These are phyloP conservation scores for Diutina siamensis DNA, from an alignment of 1,139 yeast genomes.

Conservation along the genomic window DNA sequence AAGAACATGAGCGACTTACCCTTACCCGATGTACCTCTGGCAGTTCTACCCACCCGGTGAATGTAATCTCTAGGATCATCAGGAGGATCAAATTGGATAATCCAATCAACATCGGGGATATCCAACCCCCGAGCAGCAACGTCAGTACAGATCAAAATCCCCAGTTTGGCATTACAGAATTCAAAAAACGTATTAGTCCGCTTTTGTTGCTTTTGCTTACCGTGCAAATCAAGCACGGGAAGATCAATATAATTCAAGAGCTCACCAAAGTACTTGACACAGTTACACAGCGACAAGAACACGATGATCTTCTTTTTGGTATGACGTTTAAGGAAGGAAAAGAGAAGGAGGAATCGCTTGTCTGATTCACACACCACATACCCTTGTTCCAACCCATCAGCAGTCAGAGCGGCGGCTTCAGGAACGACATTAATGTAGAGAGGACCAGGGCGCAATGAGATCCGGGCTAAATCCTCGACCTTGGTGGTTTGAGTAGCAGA, in stretches of 20 bases:
- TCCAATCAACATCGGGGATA: slow-evolving; percentile 97
- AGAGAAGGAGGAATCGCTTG: slow-evolving; percentile 77
- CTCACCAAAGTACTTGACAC: slow-evolving; percentile 94
- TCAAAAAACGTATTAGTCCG: slow-evolving; percentile 96
- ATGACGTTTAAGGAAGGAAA: slow-evolving; percentile 88
- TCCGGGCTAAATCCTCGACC: slow-evolving; percentile 95
- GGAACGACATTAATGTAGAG: slow-evolving; percentile 90
- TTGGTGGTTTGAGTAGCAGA: slow-evolving; percentile 98
- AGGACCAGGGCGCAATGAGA: slow-evolving; percentile 91
- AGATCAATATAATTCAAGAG: slow-evolving; percentile 87
- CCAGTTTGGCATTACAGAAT: slow-evolving; percentile 93
- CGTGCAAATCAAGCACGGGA: slow-evolving; percentile 93
- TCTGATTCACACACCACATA: slow-evolving; percentile 96
- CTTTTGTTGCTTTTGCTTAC: slow-evolving; percentile 96
- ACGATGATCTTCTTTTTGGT: slow-evolving; percentile 86
- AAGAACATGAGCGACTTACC: slow-evolving; percentile 94
- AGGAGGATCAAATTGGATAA: slow-evolving; percentile 94
- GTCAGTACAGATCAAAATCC: slow-evolving; percentile 87
- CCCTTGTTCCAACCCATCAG: slow-evolving; percentile 95
- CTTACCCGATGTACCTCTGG: slow-evolving; percentile 84
- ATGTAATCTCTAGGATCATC: slow-evolving; percentile 98
- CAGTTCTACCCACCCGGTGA: slow-evolving; percentile 97
- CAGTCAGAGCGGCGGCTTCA: slow-evolving; percentile 76
- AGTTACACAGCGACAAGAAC: slow-evolving; percentile 89
- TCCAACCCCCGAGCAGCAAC: slow-evolving; percentile 98